These are phyloP conservation scores for Mycena vitilis DNA, from an alignment of 768 basidiomycete species.

Conservation along the genomic window DNA sequence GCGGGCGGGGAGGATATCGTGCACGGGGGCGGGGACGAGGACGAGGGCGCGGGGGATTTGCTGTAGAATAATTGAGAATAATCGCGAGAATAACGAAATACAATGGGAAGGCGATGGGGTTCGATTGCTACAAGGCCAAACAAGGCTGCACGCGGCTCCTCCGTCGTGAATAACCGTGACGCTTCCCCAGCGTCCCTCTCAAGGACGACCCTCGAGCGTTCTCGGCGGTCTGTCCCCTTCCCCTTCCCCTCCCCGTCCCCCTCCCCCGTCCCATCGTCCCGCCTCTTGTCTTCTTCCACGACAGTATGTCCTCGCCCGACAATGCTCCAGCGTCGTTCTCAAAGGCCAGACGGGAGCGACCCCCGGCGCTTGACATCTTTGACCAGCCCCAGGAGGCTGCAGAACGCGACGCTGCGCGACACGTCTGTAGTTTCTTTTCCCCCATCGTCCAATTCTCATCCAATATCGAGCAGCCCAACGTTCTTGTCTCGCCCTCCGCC, in stretches of 20 bases:
- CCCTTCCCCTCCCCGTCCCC: conserved; percentile 36
- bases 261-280: conserved; percentile 38
- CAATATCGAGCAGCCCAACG: conserved; percentile 53
- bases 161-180: background rate
- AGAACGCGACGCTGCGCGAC: conserved; percentile 50
- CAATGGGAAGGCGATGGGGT: background rate
- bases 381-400: conserved; percentile 33
- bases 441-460: conserved; percentile 37
- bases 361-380: conserved; percentile 63
- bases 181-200: conserved; percentile 4
- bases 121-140: background rate
- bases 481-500: conserved; percentile 59
- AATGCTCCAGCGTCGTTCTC: conserved; percentile 16
- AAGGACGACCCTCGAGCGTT: conserved; percentile 24
- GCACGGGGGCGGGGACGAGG: conserved; percentile 34
- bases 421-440: conserved; percentile 47
- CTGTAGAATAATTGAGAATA: conserved; percentile 11
- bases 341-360: conserved; percentile 61
- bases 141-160: background rate
- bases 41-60: conserved; percentile 10
- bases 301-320: conserved; percentile 27
- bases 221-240: conserved; percentile 33
- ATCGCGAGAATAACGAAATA: conserved; percentile 4
- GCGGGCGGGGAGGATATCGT: conserved; percentile 27
- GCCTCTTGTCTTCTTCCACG: conserved; percentile 11